A percentile compares a stretch with the other conserved stretches of the same genome.
phyloP scores from a whole-genome alignment of 1,284 basidiomycete genomes.

The Ustilago nuda region DNA sequence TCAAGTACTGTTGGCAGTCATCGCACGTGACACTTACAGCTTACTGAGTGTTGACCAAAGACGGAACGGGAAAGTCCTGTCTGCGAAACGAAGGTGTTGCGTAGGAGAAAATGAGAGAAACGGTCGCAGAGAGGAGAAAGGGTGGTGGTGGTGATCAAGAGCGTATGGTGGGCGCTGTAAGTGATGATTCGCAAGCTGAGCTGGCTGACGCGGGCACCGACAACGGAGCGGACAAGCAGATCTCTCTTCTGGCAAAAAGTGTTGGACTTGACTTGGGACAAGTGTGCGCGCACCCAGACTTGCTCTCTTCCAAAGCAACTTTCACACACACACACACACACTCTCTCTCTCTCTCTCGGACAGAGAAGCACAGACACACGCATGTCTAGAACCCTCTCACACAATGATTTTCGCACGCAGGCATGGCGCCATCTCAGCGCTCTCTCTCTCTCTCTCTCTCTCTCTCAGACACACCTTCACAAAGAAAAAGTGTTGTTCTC shows the following conservation, averaged over 20 bases:
- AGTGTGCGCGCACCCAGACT: background rate
- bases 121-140: constrained; percentile 13
- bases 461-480: background rate
- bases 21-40: constrained; percentile 31
- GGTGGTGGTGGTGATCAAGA: constrained; percentile 27
- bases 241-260: constrained; percentile 4
- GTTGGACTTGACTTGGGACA: constrained; percentile 1
- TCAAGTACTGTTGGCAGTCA: background rate
- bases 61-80: constrained; percentile 7
- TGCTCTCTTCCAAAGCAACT: background rate
- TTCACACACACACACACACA: background rate
- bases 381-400: background rate
- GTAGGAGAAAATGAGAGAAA: constrained; percentile 23
- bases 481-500: constrained; percentile 17
- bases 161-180: constrained; percentile 9
- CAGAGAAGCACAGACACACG: constrained; percentile 6
- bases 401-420: background rate
- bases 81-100: constrained; percentile 30
- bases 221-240: background rate
- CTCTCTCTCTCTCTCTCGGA: background rate
- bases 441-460: background rate
- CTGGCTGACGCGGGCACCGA: background rate
- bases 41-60: constrained; percentile 24
- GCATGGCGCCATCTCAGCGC: background rate
- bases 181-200: constrained; percentile 20